phyloP scores from a whole-genome alignment of 805 yeast genomes.

The Ogataea degrootiae region DNA sequence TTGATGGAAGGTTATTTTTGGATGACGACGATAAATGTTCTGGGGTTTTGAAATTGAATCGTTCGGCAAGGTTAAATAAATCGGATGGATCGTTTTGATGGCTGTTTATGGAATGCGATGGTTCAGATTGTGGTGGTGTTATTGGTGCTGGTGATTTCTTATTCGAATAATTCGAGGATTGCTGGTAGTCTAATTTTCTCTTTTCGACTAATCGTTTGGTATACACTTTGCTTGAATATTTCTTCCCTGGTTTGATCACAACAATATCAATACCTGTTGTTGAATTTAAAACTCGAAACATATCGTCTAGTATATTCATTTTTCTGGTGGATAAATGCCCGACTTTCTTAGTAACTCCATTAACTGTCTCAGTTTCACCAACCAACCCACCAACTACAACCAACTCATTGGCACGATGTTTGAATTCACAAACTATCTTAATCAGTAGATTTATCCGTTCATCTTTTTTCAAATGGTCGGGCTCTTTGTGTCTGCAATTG shows the following conservation, averaged over 20 bases:
- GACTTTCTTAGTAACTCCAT: constrained; percentile 4
- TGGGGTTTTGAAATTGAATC: no score
- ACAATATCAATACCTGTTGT: constrained; percentile 10
- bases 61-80: no score
- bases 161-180: background rate
- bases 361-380: constrained; percentile 16
- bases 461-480: constrained; percentile 62
- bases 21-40: no score
- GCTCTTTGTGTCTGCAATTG: constrained; percentile 57
- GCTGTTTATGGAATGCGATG: no score
- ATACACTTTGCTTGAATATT: constrained; percentile 25
- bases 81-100: no score
- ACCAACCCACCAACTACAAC: constrained; percentile 19
- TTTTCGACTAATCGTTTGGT: constrained; percentile 12
- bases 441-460: constrained; percentile 51
- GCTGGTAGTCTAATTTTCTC: background rate
- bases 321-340: constrained; percentile 22
- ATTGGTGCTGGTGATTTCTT: background rate
- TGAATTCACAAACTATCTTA: constrained; percentile 30
- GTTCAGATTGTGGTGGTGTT: no score
- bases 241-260: constrained; percentile 29
- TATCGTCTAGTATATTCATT: constrained; percentile 18
- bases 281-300: constrained; percentile 12
- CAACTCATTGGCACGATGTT: constrained; percentile 16
- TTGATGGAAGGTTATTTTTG: no score